Base-by-base conservation (phyloP, 176 grass and related monocot species). In the Cenchrus fungigraminus region DNA sequence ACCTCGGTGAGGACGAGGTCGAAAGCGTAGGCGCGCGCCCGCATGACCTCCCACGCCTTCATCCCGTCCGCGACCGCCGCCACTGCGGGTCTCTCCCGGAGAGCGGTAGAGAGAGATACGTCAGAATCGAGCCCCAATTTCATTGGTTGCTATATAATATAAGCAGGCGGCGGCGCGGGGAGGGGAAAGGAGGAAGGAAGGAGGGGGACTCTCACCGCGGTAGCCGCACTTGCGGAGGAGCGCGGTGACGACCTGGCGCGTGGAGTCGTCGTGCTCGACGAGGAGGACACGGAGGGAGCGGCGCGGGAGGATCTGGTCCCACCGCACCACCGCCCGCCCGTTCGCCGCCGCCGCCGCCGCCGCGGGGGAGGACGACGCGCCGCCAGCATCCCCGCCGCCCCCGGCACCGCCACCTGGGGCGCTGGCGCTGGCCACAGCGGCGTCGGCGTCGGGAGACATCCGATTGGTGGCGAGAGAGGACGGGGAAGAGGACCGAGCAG, bases 1-100 rank as follows among this genome's bases (percentile, higher is more conserved):
- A 99, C 93, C 80, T 99, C 97, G 13, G 97, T 91, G 90, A 99
- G 85, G 51, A 99, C 97, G 82, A 99, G 91, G 91, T 99, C 97
- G 74, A 99, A 94, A 3, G 78, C 79, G 85, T 92, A 99, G 6
- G 81, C 74, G 28, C 82, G 91, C 60, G 46, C 91, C 80, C 89
- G 84, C 90, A 99, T 85, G 3, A 99, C 89, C 90, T 86, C 86
- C 94, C 97, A 99, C 13, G 97, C 97, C 91, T 99, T 99, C 73
- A 96, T 78, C 57, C 91, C 93, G 82, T 99, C 93, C 11, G 91
- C 90, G 46, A 92, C 90, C 46, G 87, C 91, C 29, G 89, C 86
- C 72, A 96, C 97, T 99, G 86, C 25, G 6, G 12, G 55, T 65
- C 87, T 57, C 79, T 37, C 79, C 45, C 62, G 53, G 49, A 51